Conservation (phyloP, 1,139 yeast genomes). For the Debaryomyces subglobosus region DNA sequence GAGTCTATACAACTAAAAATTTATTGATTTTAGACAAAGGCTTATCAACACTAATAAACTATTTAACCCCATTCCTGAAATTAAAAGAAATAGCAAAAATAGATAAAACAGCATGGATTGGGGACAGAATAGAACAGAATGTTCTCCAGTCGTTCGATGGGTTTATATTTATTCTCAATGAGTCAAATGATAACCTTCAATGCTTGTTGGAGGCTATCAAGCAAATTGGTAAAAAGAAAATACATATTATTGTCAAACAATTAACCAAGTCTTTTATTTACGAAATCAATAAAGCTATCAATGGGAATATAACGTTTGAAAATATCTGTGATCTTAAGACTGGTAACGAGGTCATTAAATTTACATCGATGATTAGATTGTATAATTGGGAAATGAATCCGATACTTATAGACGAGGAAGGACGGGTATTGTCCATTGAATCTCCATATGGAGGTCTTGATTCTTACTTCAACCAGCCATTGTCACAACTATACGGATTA, state of each 20-base stretch:
- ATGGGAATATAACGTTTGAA: slow-evolving; percentile 26
- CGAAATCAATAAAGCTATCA: slow-evolving; percentile 28
- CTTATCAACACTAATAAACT: slow-evolving; percentile 59
- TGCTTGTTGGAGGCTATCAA: slow-evolving; percentile 12
- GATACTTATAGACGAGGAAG: slow-evolving; percentile 20
- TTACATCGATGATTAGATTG: slow-evolving; percentile 27
- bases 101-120: slow-evolving; percentile 62
- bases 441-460: slow-evolving; percentile 24
- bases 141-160: slow-evolving; percentile 27
- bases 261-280: slow-evolving; percentile 32
- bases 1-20: slow-evolving; percentile 36
- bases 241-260: slow-evolving; percentile 36
- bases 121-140: slow-evolving; percentile 23
- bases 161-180: slow-evolving; percentile 39
- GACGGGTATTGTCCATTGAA: slow-evolving; percentile 28
- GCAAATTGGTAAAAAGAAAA: slow-evolving; percentile 17
- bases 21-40: slow-evolving; percentile 58
- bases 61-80: slow-evolving; percentile 59
- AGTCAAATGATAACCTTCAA: slow-evolving; percentile 22
- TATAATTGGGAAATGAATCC: slow-evolving; percentile 40
- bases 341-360: slow-evolving; percentile 15
- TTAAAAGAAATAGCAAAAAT: slow-evolving; percentile 62
- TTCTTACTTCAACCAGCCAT: slow-evolving; percentile 39
- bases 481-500: slow-evolving; percentile 34
- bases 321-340: slow-evolving; percentile 14